Conservation (phyloP, 2,329 filamentous ascomycete species). For the Coniochaeta hoffmannii region DNA sequence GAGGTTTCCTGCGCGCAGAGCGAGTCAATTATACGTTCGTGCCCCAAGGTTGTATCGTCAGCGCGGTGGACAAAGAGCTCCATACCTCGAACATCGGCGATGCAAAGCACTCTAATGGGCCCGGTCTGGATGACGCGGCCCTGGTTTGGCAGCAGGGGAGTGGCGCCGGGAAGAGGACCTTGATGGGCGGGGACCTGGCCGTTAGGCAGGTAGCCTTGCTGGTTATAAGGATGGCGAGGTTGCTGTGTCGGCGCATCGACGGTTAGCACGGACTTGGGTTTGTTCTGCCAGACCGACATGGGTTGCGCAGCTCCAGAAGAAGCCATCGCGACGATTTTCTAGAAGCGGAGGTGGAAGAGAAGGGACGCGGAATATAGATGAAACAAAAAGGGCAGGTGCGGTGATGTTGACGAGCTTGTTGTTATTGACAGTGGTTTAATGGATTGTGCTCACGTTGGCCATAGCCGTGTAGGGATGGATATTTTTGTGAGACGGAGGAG, state of each 20-base stretch:
- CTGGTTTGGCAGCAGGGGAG: conserved; percentile 60
- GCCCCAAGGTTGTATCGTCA: neutral
- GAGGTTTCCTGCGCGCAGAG: conserved; percentile 64
- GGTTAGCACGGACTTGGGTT: conserved; percentile 8
- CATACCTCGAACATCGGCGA: conserved; percentile 66
- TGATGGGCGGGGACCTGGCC: conserved; percentile 40
- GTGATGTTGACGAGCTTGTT: neutral
- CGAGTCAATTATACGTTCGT: conserved; percentile 4
- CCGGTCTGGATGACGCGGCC: conserved; percentile 59
- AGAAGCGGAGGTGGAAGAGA: neutral
- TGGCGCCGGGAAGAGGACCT: conserved; percentile 48
- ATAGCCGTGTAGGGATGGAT: conserved; percentile 2
- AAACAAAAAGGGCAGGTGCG: neutral
- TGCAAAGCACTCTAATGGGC: conserved; percentile 59
- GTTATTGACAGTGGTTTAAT: neutral
- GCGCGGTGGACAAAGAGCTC: neutral
- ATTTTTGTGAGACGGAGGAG: neutral
- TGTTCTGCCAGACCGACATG: neutral
- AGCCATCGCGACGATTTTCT: neutral
- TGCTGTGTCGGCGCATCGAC: conserved; percentile 12
- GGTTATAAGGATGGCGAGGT: conserved; percentile 36
- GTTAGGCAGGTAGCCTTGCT: conserved; percentile 55
- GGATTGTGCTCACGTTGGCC: neutral
- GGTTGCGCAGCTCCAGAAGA: conserved; percentile 1
- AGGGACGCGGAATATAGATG: neutral